Percentiles rank a stretch among this genome's conserved stretches.
Conservation (phyloP, 2,329 filamentous ascomycete genomes). For the Dothideomycetes sp. region DNA sequence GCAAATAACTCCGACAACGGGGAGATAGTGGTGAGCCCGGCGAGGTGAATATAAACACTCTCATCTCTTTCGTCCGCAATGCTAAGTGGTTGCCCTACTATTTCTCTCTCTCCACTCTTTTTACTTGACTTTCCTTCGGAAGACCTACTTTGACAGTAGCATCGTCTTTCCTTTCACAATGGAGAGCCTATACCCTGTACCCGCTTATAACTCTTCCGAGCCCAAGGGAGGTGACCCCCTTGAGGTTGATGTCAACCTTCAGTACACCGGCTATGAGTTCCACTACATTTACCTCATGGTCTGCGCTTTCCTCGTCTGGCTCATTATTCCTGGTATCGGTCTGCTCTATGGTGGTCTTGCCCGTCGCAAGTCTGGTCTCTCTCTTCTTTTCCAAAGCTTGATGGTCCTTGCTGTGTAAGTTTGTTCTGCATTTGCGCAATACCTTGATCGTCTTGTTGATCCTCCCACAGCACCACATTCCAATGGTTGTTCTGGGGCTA, state of each 20-base stretch:
- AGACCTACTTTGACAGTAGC: neutral
- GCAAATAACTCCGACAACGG: neutral
- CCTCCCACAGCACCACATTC: conserved; percentile 27
- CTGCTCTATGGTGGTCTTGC: conserved; percentile 54
- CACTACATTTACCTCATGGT: conserved; percentile 51
- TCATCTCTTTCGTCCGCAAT: neutral
- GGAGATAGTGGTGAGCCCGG: neutral
- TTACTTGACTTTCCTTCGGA: neutral
- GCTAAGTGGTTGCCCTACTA: no score
- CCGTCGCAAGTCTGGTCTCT: conserved; percentile 49
- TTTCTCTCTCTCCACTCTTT: no score
- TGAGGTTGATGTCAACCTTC: conserved; percentile 44
- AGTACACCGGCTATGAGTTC: conserved; percentile 48
- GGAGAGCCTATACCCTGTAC: conserved; percentile 11
- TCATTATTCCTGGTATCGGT: conserved; percentile 57
- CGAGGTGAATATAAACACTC: neutral
- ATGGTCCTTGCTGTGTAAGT: conserved; percentile 34
- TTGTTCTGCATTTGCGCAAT: neutral
- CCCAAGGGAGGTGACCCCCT: conserved; percentile 46
- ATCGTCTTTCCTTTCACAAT: neutral
- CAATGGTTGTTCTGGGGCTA: conserved; percentile 54
- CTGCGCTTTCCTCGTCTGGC: conserved; percentile 51
- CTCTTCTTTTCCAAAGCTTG: conserved; percentile 52
- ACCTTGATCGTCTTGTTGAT: no score
- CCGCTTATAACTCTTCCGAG: conserved; percentile 27